These are phyloP conservation scores for Madurella mycetomatis DNA, from an alignment of 2,329 filamentous ascomycete species.

Conservation along the genomic window DNA sequence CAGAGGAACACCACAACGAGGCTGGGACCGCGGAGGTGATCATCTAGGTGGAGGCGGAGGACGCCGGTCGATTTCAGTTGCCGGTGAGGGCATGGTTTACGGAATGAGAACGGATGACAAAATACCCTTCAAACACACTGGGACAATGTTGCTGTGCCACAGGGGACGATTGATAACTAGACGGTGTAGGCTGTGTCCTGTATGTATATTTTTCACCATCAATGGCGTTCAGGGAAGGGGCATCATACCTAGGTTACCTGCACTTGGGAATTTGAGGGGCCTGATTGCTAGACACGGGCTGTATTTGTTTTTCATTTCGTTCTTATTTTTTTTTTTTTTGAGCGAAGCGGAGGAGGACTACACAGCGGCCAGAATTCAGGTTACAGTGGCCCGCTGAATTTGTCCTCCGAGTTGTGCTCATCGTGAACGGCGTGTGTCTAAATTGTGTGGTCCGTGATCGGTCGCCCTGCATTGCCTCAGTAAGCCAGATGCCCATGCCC, in stretches of 20 bases:
- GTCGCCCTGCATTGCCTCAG: neutral
- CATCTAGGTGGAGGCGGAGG: constrained; percentile 15
- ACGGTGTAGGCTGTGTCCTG: neutral
- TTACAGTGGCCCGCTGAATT: constrained; percentile 4
- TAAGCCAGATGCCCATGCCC: neutral
- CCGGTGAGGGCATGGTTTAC: neutral
- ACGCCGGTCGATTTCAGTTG: neutral
- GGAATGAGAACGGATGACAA: neutral
- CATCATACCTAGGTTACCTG: neutral
- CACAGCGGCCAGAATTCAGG: constrained; percentile 8
- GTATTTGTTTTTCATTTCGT: neutral
- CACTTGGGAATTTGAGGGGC: neutral
- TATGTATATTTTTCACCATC: neutral
- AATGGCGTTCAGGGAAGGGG: neutral
- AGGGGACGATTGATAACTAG: neutral
- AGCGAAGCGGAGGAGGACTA: neutral
- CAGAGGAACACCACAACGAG: constrained; percentile 33
- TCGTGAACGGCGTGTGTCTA: too few species aligned
- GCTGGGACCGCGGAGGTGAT: constrained; percentile 20
- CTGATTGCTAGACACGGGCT: neutral
- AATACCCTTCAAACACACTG: neutral
- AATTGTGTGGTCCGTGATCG: too few species aligned
- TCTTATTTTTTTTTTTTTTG: constrained; percentile 1
- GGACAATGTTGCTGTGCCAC: neutral
- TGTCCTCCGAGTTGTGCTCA: neutral